A percentile compares a stretch with the other conserved stretches of the same genome.
phyloP scores from a whole-genome alignment of 148 eudicot genomes.

The Camellia lanceoleosa region DNA sequence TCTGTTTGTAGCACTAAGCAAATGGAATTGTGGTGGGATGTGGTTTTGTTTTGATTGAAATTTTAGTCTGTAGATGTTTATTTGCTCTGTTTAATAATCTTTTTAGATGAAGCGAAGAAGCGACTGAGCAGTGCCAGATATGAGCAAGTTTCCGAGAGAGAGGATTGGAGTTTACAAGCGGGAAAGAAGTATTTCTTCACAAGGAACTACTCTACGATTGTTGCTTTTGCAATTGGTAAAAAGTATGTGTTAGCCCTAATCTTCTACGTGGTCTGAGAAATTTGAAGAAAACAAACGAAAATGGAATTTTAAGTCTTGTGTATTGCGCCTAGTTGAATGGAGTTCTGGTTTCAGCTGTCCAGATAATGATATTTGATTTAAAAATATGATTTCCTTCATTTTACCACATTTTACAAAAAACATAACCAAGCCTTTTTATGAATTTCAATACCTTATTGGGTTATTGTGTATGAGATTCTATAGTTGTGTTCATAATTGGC shows the following conservation, averaged over 20 bases:
- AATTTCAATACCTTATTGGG: background rate
- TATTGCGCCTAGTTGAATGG: background rate
- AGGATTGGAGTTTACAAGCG: slow-evolving; percentile 70
- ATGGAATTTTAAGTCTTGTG: no score
- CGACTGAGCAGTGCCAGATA: slow-evolving; percentile 67
- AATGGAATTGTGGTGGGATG: no score
- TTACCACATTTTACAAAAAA: no score
- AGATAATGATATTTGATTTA: background rate
- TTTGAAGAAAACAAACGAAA: background rate
- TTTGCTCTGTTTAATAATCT: background rate
- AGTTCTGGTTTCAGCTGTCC: background rate
- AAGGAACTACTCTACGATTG: slow-evolving; percentile 84
- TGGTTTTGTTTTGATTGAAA: background rate
- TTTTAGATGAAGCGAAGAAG: slow-evolving; percentile 80
- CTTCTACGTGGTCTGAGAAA: background rate
- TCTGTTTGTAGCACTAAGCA: background rate
- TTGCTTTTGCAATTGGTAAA: slow-evolving; percentile 94
- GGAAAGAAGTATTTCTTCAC: slow-evolving; percentile 91
- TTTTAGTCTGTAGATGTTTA: background rate
- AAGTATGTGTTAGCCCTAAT: slow-evolving; percentile 44
- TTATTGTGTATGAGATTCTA: background rate
- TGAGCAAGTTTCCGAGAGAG: slow-evolving; percentile 71
- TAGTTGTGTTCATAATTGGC: background rate
- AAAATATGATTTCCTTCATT: background rate
- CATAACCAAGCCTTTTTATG: background rate